Percentiles rank a stretch among this genome's conserved stretches.
phyloP scores from a whole-genome alignment of 2,329 filamentous ascomycete species.

The Clonostachys rhizophaga region DNA sequence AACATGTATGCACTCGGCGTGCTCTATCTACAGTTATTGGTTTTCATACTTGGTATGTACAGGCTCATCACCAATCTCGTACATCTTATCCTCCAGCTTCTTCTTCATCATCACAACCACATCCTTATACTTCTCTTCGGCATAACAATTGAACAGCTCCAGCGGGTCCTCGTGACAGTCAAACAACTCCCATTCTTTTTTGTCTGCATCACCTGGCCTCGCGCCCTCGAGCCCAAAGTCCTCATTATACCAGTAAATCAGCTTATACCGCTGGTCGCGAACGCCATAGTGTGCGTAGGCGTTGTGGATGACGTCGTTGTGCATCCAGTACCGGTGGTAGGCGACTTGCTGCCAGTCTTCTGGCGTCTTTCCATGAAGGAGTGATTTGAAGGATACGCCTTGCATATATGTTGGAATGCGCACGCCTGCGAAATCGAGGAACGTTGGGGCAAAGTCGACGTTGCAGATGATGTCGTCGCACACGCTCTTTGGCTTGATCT shows the following conservation, averaged over 20 bases:
- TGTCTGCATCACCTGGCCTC: slow-evolving; percentile 26
- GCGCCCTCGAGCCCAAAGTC: slow-evolving; percentile 38
- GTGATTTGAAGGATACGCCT: slow-evolving; percentile 32
- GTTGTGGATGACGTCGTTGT: slow-evolving; percentile 42
- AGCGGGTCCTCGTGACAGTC: slow-evolving; percentile 44
- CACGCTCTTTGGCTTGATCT: slow-evolving; percentile 28
- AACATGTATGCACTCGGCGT: too few species aligned
- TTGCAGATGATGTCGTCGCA: slow-evolving; percentile 46
- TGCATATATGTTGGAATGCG: slow-evolving; percentile 44
- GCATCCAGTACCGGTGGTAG: slow-evolving; percentile 54
- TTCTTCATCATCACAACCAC: slow-evolving; percentile 32
- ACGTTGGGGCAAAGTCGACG: slow-evolving; percentile 48
- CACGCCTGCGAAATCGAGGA: slow-evolving; percentile 37
- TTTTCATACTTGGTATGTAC: slow-evolving; percentile 13
- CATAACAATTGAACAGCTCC: slow-evolving; percentile 42
- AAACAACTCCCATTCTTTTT: slow-evolving; percentile 50
- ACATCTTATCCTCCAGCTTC: slow-evolving; percentile 43
- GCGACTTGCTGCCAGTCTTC: slow-evolving; percentile 43
- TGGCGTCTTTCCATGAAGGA: slow-evolving; percentile 30
- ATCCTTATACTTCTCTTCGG: slow-evolving; percentile 25
- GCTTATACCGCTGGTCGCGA: slow-evolving; percentile 44
- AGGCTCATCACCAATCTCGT: slow-evolving; percentile 42
- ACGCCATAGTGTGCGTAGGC: slow-evolving; percentile 48
- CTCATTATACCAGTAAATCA: slow-evolving; percentile 54
- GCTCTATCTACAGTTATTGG: neutral